A percentile compares a stretch with the other conserved stretches of the same genome.
Evolutionary conservation across 768 basidiomycete species (phyloP).

Genomic region (Mycena rosella): DNA sequence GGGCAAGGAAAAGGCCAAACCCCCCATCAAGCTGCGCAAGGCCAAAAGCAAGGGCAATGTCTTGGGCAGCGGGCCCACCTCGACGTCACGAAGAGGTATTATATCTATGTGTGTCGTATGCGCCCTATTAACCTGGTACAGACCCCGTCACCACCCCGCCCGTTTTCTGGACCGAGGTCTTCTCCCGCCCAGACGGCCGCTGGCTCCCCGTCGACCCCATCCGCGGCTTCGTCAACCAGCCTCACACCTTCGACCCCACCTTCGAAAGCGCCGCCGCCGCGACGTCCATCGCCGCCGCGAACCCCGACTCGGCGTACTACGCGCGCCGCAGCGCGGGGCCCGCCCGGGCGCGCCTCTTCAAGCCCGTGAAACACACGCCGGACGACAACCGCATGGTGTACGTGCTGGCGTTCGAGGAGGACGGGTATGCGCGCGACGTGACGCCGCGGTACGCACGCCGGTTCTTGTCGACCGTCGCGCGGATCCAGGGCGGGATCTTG

Average conservation of each 20-base stretch:
- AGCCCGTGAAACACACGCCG: constrained; percentile 44
- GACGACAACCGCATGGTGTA: constrained; percentile 90
- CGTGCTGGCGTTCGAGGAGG: constrained; percentile 95
- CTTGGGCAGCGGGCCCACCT: constrained; percentile 45
- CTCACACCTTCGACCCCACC: constrained; percentile 83
- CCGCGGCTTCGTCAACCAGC: constrained; percentile 83
- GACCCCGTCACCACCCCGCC: constrained; percentile 80
- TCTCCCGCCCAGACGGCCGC: constrained; percentile 88
- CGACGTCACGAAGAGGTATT: constrained; percentile 11
- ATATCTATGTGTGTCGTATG: background rate
- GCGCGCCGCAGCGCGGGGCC: constrained; percentile 23
- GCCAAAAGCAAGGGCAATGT: constrained; percentile 63
- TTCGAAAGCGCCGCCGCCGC: constrained; percentile 34
- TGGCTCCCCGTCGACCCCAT: constrained; percentile 97
- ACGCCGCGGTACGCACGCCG: constrained; percentile 90
- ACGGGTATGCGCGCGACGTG: constrained; percentile 92
- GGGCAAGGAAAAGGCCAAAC: constrained; percentile 68
- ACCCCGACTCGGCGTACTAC: constrained; percentile 28
- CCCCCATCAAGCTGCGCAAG: constrained; percentile 71
- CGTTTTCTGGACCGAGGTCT: constrained; percentile 97
- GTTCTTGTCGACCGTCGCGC: constrained; percentile 84
- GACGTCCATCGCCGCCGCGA: constrained; percentile 2
- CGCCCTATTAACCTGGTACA: constrained; percentile 31
- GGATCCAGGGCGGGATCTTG: constrained; percentile 69
- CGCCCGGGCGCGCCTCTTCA: constrained; percentile 27